phyloP scores from a whole-genome alignment of 305 asterid genomes.

The Withania somnifera region DNA sequence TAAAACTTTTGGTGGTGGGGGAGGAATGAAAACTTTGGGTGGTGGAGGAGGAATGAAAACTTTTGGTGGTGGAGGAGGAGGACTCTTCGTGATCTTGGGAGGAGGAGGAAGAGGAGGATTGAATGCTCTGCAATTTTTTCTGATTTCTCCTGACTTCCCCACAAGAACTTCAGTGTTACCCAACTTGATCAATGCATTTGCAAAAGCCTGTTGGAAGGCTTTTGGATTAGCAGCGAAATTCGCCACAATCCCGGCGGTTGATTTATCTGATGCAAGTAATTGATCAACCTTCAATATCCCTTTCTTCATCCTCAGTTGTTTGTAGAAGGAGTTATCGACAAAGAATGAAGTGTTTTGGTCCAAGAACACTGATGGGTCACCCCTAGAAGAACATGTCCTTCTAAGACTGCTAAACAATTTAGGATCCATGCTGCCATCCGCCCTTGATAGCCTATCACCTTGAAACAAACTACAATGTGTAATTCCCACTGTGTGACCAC shows the following conservation, averaged over 20 bases:
- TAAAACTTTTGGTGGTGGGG: not conserved
- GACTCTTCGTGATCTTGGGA: not conserved
- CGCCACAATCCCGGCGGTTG: constrained; percentile 23
- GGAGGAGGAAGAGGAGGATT: not conserved
- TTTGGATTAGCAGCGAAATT: constrained; percentile 15
- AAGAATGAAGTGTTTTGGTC: constrained; percentile 53
- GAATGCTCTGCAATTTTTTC: not conserved
- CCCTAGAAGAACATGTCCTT: not conserved
- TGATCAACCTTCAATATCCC: constrained; percentile 56
- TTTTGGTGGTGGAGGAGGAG: not conserved
- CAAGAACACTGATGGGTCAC: constrained; percentile 33
- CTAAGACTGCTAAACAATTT: constrained; percentile 25
- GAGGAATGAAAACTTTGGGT: not conserved
- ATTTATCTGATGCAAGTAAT: constrained; percentile 26
- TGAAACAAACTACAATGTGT: constrained; percentile 52
- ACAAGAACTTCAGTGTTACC: constrained; percentile 31
- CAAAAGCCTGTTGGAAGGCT: constrained; percentile 27
- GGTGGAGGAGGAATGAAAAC: not conserved
- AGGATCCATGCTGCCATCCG: constrained; percentile 46
- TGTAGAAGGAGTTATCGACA: constrained; percentile 46
- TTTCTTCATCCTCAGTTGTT: constrained; percentile 27
- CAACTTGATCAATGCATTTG: constrained; percentile 41
- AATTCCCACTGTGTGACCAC: constrained; percentile 53
- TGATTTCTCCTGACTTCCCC: constrained; percentile 38
- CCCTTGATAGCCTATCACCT: constrained; percentile 38